A percentile compares a stretch with the other conserved stretches of the same genome.
These are phyloP conservation scores for Emiliania huxleyi DNA, from an alignment of 78 protist species.

Conservation along the genomic window DNA sequence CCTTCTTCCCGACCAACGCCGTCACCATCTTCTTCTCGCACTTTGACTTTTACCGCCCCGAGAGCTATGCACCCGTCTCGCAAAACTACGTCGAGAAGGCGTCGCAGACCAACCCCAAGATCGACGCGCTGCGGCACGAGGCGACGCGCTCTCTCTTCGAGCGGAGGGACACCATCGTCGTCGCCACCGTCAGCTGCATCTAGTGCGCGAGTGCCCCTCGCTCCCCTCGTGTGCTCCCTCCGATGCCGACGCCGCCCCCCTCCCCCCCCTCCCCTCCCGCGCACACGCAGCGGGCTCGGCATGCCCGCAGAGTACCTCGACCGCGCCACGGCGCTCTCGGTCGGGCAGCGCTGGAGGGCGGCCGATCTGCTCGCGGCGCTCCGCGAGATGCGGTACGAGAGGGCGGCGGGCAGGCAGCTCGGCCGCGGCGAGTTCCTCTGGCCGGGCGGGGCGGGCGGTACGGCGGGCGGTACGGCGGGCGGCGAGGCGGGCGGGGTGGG, in stretches of 20 bases:
- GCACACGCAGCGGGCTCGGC: slow-evolving; percentile 41
- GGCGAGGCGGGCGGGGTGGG: no score
- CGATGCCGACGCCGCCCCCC: no score
- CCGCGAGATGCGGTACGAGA: neutral
- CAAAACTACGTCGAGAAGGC: neutral
- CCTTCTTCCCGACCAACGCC: slow-evolving; percentile 25
- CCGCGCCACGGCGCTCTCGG: neutral
- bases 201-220: no score
- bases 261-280: no score
- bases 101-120: neutral
- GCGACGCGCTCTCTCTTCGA: slow-evolving; percentile 48
- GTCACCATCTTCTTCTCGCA: slow-evolving; percentile 41
- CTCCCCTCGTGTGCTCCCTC: no score
- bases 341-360: neutral
- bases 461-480: no score
- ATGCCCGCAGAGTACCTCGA: neutral
- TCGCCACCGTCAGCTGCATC: slow-evolving; percentile 39
- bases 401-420: no score
- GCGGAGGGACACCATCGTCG: slow-evolving; percentile 38
- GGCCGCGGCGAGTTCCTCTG: no score
- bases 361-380: neutral
- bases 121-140: slow-evolving; percentile 47
- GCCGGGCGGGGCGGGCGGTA: no score
- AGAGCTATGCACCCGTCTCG: neutral
- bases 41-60: slow-evolving; percentile 51